Percentiles rank a stretch among this genome's conserved stretches.
Evolutionary conservation across 1,284 basidiomycete genomes (phyloP).

Genomic region (Marasmius sp.): DNA sequence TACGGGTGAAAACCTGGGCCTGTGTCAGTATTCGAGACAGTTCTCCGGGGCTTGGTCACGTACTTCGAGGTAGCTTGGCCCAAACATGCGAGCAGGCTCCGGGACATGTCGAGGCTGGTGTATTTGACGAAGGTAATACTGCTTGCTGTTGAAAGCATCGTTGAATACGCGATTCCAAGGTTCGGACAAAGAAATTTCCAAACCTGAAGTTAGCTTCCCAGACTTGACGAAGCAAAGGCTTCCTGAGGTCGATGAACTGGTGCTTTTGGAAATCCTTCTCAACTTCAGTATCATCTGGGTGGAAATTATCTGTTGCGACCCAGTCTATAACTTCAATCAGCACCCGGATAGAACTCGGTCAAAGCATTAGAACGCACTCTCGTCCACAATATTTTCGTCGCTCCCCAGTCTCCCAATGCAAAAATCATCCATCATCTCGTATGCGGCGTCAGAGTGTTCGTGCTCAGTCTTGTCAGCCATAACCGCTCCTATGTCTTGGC

Average conservation of each 20-base stretch:
- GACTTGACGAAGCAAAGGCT: slow-evolving; percentile 85
- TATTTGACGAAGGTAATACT: slow-evolving; percentile 95
- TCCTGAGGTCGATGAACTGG: slow-evolving; percentile 89
- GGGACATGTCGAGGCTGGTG: slow-evolving; percentile 93
- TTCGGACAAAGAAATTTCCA: neutral
- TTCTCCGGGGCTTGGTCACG: slow-evolving; percentile 12
- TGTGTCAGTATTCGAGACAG: neutral
- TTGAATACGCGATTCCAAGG: neutral
- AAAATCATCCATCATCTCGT: slow-evolving; percentile 90
- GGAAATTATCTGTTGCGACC: slow-evolving; percentile 85
- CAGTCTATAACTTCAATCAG: slow-evolving; percentile 54
- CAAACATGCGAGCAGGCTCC: slow-evolving; percentile 87
- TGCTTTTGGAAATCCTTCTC: slow-evolving; percentile 82
- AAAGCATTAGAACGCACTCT: slow-evolving; percentile 48
- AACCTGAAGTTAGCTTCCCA: slow-evolving; percentile 82
- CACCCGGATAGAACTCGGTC: neutral
- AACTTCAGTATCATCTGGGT: slow-evolving; percentile 84
- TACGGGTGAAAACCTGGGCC: slow-evolving; percentile 76
- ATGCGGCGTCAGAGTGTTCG: slow-evolving; percentile 92
- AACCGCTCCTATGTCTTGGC: slow-evolving; percentile 76
- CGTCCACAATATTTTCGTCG: slow-evolving; percentile 74
- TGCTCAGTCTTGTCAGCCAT: slow-evolving; percentile 90
- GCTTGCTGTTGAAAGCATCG: slow-evolving; percentile 58
- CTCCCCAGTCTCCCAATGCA: slow-evolving; percentile 78
- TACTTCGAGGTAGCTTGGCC: slow-evolving; percentile 81